Evolutionary conservation across 768 basidiomycete genomes (phyloP).

Genomic region (Trametes maxima): DNA sequence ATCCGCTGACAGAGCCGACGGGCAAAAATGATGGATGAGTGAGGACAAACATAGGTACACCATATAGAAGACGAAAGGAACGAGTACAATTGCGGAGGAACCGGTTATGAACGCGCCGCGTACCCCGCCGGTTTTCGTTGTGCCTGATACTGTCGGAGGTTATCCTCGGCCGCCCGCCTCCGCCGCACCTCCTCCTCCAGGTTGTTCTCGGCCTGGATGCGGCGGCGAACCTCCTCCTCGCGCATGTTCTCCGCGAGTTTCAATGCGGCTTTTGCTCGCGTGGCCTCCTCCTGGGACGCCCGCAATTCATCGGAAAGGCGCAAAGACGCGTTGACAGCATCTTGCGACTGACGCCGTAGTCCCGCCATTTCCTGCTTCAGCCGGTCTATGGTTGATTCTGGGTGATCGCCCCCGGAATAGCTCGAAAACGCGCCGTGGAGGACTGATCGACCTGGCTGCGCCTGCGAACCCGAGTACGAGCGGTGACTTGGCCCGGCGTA

Average conservation of each 20-base stretch:
- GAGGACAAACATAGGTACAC: background rate
- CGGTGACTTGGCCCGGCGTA: constrained; percentile 18
- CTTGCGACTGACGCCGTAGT: constrained; percentile 66
- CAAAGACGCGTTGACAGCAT: constrained; percentile 65
- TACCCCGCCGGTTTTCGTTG: constrained; percentile 23
- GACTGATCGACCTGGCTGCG: constrained; percentile 19
- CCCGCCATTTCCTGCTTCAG: constrained; percentile 66
- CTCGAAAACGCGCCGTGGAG: constrained; percentile 33
- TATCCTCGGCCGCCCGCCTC: constrained; percentile 55
- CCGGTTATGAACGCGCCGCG: constrained; percentile 18
- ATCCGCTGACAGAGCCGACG: constrained; percentile 12
- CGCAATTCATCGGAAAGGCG: constrained; percentile 72
- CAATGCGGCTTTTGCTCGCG: constrained; percentile 55
- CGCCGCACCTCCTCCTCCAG: constrained; percentile 50
- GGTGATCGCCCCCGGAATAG: constrained; percentile 24
- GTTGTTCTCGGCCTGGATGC: constrained; percentile 59
- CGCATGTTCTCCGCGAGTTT: constrained; percentile 57
- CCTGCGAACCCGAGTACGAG: constrained; percentile 14
- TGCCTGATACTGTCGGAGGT: constrained; percentile 36
- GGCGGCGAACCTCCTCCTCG: constrained; percentile 59
- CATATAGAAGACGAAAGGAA: constrained; percentile 2
- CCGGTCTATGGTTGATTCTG: constrained; percentile 55
- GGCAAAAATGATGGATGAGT: background rate
- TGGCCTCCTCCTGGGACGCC: constrained; percentile 62
- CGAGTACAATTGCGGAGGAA: background rate